Evolutionary conservation across 805 yeast genomes (phyloP).

Genomic region (Saturnispora sanitii): DNA sequence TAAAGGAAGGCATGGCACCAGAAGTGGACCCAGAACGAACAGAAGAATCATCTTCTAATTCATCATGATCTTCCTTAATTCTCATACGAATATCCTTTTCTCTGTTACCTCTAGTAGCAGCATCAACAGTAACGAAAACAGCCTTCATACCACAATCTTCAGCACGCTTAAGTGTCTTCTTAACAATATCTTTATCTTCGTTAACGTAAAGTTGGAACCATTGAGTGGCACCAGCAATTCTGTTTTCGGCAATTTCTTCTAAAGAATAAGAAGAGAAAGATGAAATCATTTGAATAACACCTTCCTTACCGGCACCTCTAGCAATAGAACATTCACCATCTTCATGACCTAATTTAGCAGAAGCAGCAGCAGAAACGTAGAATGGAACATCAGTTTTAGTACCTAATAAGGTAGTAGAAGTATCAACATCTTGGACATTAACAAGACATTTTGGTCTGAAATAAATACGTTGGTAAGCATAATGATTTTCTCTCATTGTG

Average conservation of each 20-base stretch:
- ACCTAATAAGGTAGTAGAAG: constrained; percentile 69
- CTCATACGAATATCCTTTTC: constrained; percentile 46
- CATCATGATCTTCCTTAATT: constrained; percentile 35
- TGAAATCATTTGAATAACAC: constrained; percentile 80
- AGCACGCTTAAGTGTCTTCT: constrained; percentile 20
- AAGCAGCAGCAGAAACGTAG: constrained; percentile 84
- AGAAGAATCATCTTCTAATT: constrained; percentile 33
- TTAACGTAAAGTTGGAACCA: constrained; percentile 89
- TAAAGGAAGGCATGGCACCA: constrained; percentile 71
- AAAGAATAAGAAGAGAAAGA: constrained; percentile 82
- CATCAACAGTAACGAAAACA: constrained; percentile 82
- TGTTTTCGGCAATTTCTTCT: constrained; percentile 73
- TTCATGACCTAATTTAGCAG: constrained; percentile 84
- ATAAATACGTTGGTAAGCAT: constrained; percentile 77
- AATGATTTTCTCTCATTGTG: constrained; percentile 80
- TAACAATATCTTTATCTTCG: constrained; percentile 36
- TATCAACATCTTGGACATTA: constrained; percentile 64
- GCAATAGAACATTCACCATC: constrained; percentile 88
- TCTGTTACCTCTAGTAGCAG: constrained; percentile 83
- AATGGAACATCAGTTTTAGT: constrained; percentile 61
- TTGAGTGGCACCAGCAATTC: constrained; percentile 56
- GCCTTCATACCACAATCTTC: constrained; percentile 45
- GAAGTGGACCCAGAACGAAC: constrained; percentile 78
- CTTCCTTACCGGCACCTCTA: constrained; percentile 64
- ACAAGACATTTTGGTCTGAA: constrained; percentile 79